Conservation (phyloP, 306 rosid genomes). For the Lathyrus oleraceus region DNA sequence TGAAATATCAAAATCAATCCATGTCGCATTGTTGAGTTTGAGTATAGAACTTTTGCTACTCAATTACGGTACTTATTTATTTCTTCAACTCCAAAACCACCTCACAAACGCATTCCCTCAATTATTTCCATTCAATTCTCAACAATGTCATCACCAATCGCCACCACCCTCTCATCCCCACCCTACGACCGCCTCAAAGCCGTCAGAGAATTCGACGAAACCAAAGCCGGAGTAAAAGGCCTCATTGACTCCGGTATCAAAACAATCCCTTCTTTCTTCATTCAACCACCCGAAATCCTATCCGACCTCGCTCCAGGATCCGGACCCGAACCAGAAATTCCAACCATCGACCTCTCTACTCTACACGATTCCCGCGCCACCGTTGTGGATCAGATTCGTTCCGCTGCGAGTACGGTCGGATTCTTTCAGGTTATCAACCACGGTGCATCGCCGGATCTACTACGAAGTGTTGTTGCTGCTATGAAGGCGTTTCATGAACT, state of each 20-base stretch:
- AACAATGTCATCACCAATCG: constrained; percentile 22
- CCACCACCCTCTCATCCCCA: neutral
- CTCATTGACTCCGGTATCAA: constrained; percentile 54
- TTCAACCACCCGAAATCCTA: constrained; percentile 53
- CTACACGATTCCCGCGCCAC: constrained; percentile 9
- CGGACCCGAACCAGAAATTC: constrained; percentile 36
- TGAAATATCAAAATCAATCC: neutral
- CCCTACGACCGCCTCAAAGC: constrained; percentile 50
- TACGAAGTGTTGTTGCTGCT: constrained; percentile 39
- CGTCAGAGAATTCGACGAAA: constrained; percentile 52
- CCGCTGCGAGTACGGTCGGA: constrained; percentile 55
- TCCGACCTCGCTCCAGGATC: constrained; percentile 33
- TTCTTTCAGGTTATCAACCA: constrained; percentile 66
- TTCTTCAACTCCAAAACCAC: neutral
- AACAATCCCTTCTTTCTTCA: constrained; percentile 59
- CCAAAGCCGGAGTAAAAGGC: constrained; percentile 77
- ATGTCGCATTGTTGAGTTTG: neutral
- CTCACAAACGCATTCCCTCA: neutral
- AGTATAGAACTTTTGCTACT: neutral
- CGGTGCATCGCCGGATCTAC: constrained; percentile 39
- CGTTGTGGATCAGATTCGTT: constrained; percentile 38
- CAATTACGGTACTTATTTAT: no score
- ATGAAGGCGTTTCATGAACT: constrained; percentile 57
- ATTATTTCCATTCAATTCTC: no score
- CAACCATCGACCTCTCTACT: constrained; percentile 53